Evolutionary conservation across 768 basidiomycete genomes (phyloP).

Genomic region (Xerocomellus dryophilus): DNA sequence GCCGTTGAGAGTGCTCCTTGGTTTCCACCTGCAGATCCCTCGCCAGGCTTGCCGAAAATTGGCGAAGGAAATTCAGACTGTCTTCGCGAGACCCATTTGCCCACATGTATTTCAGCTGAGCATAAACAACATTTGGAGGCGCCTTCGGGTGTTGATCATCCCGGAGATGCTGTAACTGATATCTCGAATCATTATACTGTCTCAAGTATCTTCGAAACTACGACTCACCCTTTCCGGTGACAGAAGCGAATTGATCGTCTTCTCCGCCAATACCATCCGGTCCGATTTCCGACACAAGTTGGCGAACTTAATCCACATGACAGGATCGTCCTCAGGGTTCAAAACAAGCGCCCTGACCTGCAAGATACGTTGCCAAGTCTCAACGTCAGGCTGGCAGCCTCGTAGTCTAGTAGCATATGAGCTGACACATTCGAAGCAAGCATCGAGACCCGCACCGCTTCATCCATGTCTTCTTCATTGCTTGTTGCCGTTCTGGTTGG

Average conservation of each 20-base stretch:
- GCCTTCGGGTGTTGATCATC: conserved; percentile 63
- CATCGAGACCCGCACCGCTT: conserved; percentile 59
- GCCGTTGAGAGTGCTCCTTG: conserved; percentile 48
- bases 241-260: conserved; percentile 90
- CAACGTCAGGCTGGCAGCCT: conserved; percentile 97
- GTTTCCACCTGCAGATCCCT: conserved; percentile 68
- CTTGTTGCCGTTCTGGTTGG: conserved; percentile 86
- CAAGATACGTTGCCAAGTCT: conserved; percentile 97
- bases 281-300: conserved; percentile 96
- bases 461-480: conserved; percentile 96
- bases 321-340: conserved; percentile 88
- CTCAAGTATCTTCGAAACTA: background rate
- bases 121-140: conserved; percentile 94
- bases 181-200: conserved; percentile 1
- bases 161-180: conserved; percentile 44
- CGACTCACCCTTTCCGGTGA: conserved; percentile 64
- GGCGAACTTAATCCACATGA: conserved; percentile 99
- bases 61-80: conserved; percentile 76
- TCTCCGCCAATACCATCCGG: conserved; percentile 92
- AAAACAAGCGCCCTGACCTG: conserved; percentile 94
- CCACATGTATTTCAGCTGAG: conserved; percentile 96
- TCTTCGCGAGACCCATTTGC: conserved; percentile 75
- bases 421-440: background rate
- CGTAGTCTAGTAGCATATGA: conserved; percentile 55
- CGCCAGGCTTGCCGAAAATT: conserved; percentile 75